Conservation (phyloP, 306 rosid genomes). For the Malus sieversii region DNA sequence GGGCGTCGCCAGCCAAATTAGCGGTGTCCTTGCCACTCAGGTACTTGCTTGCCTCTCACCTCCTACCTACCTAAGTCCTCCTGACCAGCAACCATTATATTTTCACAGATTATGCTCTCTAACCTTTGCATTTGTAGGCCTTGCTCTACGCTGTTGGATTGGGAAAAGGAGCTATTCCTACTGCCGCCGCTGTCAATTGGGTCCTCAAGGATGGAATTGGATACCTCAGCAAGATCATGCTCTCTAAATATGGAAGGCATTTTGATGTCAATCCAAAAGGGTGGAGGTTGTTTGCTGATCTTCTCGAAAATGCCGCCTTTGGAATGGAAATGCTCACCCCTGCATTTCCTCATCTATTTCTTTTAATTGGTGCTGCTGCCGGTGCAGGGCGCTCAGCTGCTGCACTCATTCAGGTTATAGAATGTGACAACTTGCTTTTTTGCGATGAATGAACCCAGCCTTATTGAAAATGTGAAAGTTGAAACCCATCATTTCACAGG, state of each 20-base stretch:
- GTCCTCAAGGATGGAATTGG: slow-evolving; percentile 96
- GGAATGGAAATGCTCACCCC: slow-evolving; percentile 91
- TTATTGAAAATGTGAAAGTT: slow-evolving; percentile 4
- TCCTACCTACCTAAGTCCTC: too few species aligned
- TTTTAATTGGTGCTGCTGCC: slow-evolving; percentile 57
- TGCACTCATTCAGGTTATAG: slow-evolving; percentile 32
- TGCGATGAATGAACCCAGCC: background rate
- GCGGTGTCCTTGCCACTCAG: slow-evolving; percentile 88
- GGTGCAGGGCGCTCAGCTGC: slow-evolving; percentile 89
- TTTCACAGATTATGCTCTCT: background rate
- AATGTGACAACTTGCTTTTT: background rate
- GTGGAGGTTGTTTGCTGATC: slow-evolving; percentile 93
- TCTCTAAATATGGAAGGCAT: slow-evolving; percentile 86
- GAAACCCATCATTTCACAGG: slow-evolving; percentile 45
- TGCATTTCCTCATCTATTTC: slow-evolving; percentile 64
- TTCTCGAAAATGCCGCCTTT: slow-evolving; percentile 82
- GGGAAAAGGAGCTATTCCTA: slow-evolving; percentile 93
- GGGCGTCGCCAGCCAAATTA: slow-evolving; percentile 85
- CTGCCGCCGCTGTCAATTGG: slow-evolving; percentile 90
- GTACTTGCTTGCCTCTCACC: background rate
- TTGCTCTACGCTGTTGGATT: slow-evolving; percentile 92
- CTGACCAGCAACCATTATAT: background rate
- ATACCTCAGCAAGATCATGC: slow-evolving; percentile 72
- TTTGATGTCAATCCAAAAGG: slow-evolving; percentile 92
- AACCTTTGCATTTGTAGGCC: slow-evolving; percentile 16